These are phyloP conservation scores for Gonapodya sp. DNA, from an alignment of 192 early-diverging fungal genomes.

Conservation along the genomic window DNA sequence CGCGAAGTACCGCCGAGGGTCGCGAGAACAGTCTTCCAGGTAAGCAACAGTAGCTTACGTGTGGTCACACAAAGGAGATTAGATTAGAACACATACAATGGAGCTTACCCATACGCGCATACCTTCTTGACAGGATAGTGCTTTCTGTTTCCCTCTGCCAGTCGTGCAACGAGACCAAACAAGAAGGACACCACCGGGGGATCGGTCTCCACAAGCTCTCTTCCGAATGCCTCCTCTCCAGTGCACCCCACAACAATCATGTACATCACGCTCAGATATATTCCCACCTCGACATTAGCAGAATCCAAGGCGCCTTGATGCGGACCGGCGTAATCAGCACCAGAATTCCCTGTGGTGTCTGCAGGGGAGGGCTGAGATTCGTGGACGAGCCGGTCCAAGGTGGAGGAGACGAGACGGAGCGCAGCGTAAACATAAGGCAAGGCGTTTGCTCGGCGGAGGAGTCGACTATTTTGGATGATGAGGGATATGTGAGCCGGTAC, in stretches of 20 bases:
- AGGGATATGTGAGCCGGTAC: constrained; percentile 36
- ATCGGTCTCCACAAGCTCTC: constrained; percentile 35
- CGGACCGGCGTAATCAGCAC: constrained; percentile 6
- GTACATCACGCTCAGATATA: constrained; percentile 52
- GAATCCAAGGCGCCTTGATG: constrained; percentile 27
- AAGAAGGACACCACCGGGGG: constrained; percentile 46
- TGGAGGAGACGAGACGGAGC: constrained; percentile 39
- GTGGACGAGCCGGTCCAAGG: constrained; percentile 34
- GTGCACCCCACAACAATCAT: constrained; percentile 48
- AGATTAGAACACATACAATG: constrained; percentile 12
- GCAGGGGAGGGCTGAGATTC: constrained; percentile 12
- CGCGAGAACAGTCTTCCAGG: constrained; percentile 57
- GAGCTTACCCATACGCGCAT: background rate
- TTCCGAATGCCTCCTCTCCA: constrained; percentile 31
- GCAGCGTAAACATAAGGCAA: constrained; percentile 46
- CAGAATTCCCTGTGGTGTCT: constrained; percentile 27
- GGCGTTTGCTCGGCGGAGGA: constrained; percentile 46
- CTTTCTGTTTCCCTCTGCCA: constrained; percentile 60
- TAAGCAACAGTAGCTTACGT: constrained; percentile 46
- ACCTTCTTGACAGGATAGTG: constrained; percentile 64
- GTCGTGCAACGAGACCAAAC: constrained; percentile 51
- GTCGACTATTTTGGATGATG: constrained; percentile 46
- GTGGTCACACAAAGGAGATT: constrained; percentile 16
- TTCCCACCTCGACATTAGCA: constrained; percentile 28
- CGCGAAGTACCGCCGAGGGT: constrained; percentile 46